Evolutionary conservation across 208 protist species (phyloP).

Genomic region (Leishmania guyanensis): DNA sequence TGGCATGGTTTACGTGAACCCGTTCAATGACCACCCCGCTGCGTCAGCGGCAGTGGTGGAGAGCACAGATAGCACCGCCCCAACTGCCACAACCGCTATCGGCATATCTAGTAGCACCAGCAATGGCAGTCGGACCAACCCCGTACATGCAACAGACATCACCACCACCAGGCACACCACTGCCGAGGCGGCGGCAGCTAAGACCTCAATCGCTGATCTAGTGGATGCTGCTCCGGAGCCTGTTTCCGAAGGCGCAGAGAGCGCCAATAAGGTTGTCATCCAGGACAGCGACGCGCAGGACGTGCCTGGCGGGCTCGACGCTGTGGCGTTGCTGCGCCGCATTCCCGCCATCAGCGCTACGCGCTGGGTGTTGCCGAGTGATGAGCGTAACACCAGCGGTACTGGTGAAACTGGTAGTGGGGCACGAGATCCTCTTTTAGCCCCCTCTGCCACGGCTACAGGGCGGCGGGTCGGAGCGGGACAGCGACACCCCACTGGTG

Average conservation of each 20-base stretch:
- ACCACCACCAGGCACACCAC: neutral
- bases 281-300: neutral
- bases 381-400: neutral
- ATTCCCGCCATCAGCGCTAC: conserved; percentile 34
- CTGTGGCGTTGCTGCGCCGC: conserved; percentile 46
- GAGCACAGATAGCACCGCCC: conserved; percentile 8
- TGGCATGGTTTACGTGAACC: conserved; percentile 34
- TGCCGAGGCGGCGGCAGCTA: neutral
- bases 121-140: conserved; percentile 6
- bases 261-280: neutral
- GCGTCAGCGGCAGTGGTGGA: conserved; percentile 5
- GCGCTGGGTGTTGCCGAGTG: conserved; percentile 20
- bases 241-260: neutral
- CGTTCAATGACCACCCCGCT: neutral
- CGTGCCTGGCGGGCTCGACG: conserved; percentile 23
- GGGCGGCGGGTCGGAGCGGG: neutral
- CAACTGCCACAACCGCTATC: neutral
- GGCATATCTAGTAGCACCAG: conserved; percentile 20
- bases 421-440: neutral
- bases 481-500: neutral
- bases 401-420: neutral
- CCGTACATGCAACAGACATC: neutral
- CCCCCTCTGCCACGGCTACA: neutral
- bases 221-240: neutral
- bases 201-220: neutral